A percentile compares a stretch with the other conserved stretches of the same genome.
Conservation (phyloP, 108 stramenopile genomes). For the Mediolabrus comicus region DNA sequence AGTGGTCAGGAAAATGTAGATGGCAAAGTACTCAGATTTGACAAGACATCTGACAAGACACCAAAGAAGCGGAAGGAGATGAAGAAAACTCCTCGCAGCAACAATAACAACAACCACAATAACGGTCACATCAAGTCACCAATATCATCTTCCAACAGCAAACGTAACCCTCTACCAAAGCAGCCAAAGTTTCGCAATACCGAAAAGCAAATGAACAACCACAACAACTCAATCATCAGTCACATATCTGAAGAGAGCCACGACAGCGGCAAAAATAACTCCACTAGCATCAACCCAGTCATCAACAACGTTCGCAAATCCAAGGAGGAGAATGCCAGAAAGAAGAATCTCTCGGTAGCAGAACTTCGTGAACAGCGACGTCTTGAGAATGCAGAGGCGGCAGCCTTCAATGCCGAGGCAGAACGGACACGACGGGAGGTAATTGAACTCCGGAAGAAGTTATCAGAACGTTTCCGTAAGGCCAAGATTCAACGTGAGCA, state of each 20-base stretch:
- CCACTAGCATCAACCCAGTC: slow-evolving; percentile 23
- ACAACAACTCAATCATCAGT: background rate
- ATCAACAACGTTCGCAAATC: slow-evolving; percentile 30
- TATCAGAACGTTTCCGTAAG: slow-evolving; percentile 60
- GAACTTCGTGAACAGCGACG: slow-evolving; percentile 64
- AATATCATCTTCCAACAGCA: background rate
- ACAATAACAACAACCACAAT: background rate
- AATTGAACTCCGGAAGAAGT: slow-evolving; percentile 54
- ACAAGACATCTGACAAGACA: slow-evolving; percentile 1
- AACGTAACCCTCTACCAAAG: background rate
- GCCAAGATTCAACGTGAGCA: slow-evolving; percentile 52
- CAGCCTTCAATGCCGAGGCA: slow-evolving; percentile 52
- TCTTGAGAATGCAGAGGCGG: slow-evolving; percentile 55
- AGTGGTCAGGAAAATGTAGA: background rate
- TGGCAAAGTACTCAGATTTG: slow-evolving; percentile 22
- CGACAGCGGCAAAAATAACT: background rate
- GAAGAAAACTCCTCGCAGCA: background rate
- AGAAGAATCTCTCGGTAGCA: slow-evolving; percentile 27
- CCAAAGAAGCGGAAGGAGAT: slow-evolving; percentile 1
- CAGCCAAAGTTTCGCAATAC: background rate
- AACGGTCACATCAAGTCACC: background rate
- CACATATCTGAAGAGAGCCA: slow-evolving; percentile 3
- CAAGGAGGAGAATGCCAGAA: slow-evolving; percentile 27
- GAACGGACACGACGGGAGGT: slow-evolving; percentile 61
- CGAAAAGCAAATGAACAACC: background rate